phyloP scores from a whole-genome alignment of 2,329 filamentous ascomycete genomes.

The Scedosporium boydii region DNA sequence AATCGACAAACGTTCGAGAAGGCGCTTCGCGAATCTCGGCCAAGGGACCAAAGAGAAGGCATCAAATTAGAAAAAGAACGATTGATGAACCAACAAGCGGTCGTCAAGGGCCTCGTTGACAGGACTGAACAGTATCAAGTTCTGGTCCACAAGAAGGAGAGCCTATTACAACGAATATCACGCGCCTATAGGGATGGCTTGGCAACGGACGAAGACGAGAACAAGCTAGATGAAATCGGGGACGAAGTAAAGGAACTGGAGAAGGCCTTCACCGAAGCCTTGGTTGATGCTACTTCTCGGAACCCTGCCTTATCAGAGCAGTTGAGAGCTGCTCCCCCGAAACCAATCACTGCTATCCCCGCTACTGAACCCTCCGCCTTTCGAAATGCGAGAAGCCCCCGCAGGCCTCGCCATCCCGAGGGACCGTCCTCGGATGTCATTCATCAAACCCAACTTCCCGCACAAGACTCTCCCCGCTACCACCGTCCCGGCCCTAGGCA shows the following conservation, averaged over 20 bases:
- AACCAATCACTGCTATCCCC: slow-evolving; percentile 19
- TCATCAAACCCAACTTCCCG: slow-evolving; percentile 39
- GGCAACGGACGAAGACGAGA: slow-evolving; percentile 43
- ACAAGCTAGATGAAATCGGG: slow-evolving; percentile 37
- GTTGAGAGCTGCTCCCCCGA: slow-evolving; percentile 8
- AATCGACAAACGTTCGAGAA: slow-evolving; percentile 39
- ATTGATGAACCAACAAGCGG: slow-evolving; percentile 34
- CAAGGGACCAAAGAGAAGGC: slow-evolving; percentile 32
- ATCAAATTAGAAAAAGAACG: slow-evolving; percentile 41
- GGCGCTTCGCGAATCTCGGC: slow-evolving; percentile 35
- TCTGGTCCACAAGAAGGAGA: slow-evolving; percentile 33
- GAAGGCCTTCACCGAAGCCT: slow-evolving; percentile 26
- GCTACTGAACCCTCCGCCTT: slow-evolving; percentile 31
- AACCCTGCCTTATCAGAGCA: slow-evolving; percentile 26
- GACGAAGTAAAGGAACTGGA: slow-evolving; percentile 35
- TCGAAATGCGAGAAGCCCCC: slow-evolving; percentile 19
- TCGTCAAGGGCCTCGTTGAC: slow-evolving; percentile 28
- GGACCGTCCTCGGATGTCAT: slow-evolving; percentile 36
- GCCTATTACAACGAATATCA: slow-evolving; percentile 35
- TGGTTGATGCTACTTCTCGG: slow-evolving; percentile 36
- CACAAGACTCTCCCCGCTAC: slow-evolving; percentile 13
- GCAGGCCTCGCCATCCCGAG: slow-evolving; percentile 20
- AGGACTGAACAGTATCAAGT: slow-evolving; percentile 32
- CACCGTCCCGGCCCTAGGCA: slow-evolving; percentile 13
- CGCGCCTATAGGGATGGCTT: slow-evolving; percentile 40